Base-by-base conservation (phyloP, 2,329 filamentous ascomycete species). In the Davidsoniella eucalypti region DNA sequence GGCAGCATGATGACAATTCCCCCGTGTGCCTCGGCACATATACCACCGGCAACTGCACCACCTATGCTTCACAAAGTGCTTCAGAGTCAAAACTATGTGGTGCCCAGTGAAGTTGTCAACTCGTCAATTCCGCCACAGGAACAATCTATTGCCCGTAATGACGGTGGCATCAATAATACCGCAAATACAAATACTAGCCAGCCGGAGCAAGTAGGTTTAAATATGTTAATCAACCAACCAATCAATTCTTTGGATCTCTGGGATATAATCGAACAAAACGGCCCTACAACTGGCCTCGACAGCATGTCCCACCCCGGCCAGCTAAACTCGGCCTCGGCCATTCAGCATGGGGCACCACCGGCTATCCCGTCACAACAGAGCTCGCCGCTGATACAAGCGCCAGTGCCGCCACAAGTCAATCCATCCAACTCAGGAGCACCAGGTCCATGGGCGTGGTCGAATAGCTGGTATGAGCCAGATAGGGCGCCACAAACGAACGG, bases 161-260 rank as follows among this genome's bases (percentile, higher is more conserved):
- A 7, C 44, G 12, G 8, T 25, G 16, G 1, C 47, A 44, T 1
- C 47, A 49, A 3, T 39, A 49, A 3, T 40, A 49, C 2, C 23
- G 44, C 2, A 26, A 45, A 3, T 23, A 33, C 2, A 21, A 49
- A 39, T 25, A 29, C 3, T 14, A 33, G 6, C 4, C 49, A 51
- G 29, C 44, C 47, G 10, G 26, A 37, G 5, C 37, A 47, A 29
- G 41, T 45, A n/a, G 45, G 50, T 3, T 17, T 53, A 3, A 53
- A 53, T 25, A 47, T 50, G 25, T 39, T 53, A n/a, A 53, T 53
- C 38, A 45, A 53, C 25, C 47, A 53, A 12, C 51, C 43, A 3
- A 43, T 53, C 12, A 38, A 47, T 16, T 43, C 51, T 5, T 47
- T 53, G 47, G 40, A 50, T 17, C 33, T 53, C 12, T 53, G 51